These are phyloP conservation scores for Excoecaria cochinchinensis DNA, from an alignment of 345 rosid genomes.

Conservation along the genomic window DNA sequence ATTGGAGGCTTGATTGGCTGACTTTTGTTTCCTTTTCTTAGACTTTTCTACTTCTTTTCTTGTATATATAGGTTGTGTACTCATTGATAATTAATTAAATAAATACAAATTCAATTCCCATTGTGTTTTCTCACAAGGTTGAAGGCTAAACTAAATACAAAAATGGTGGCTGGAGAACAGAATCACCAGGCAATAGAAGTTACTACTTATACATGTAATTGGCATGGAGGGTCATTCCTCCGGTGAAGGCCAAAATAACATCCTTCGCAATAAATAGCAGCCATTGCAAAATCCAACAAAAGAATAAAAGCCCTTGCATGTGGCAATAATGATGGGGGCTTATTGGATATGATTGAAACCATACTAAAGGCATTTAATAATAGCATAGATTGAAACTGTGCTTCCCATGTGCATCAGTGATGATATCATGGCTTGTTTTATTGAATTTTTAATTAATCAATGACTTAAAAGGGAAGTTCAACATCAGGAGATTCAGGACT, in stretches of 20 bases:
- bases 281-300: background rate
- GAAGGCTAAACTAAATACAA: background rate
- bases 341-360: background rate
- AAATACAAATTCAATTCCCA: too few relatives aligned
- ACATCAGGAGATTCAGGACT: background rate
- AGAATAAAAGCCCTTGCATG: background rate
- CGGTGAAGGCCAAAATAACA: background rate
- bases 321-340: background rate
- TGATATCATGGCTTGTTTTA: background rate
- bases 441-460: background rate
- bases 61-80: too few relatives aligned
- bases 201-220: background rate
- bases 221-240: background rate
- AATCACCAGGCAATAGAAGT: background rate
- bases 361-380: background rate
- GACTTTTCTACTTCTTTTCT: too few relatives aligned
- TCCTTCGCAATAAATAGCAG: background rate
- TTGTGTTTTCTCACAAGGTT: too few relatives aligned
- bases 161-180: background rate
- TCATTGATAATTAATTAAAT: too few relatives aligned
- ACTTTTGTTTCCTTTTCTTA: too few relatives aligned
- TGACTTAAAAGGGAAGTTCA: background rate
- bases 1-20: too few relatives aligned
- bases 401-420: background rate
- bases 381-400: background rate